Evolutionary conservation across 2,329 filamentous ascomycete genomes (phyloP).

Genomic region (Diplodia corticola): DNA sequence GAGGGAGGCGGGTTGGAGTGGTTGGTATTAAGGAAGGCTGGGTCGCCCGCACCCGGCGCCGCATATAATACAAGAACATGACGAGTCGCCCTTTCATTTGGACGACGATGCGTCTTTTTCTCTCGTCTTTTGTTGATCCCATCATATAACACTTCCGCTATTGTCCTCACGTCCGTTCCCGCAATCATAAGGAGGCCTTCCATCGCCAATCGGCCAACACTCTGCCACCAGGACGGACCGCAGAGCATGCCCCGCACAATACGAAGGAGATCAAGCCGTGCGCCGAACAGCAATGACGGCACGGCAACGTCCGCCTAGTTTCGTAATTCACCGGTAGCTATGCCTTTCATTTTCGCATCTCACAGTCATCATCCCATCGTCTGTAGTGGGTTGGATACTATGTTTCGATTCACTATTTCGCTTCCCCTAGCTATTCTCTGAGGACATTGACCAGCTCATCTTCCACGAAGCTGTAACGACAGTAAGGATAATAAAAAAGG

Average conservation of each 20-base stretch:
- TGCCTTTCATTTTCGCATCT: constrained; percentile 3
- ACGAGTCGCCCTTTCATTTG: constrained; percentile 11
- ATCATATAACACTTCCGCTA: constrained; percentile 3
- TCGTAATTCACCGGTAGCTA: neutral
- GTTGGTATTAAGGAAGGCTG: neutral
- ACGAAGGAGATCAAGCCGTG: constrained; percentile 6
- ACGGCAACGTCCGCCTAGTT: neutral
- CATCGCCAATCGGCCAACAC: constrained; percentile 1
- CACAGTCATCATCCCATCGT: neutral
- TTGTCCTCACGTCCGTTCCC: constrained; percentile 1
- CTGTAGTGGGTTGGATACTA: neutral
- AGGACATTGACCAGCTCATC: constrained; percentile 1
- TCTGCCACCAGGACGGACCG: neutral
- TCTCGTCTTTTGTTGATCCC: neutral
- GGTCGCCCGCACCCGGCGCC: neutral
- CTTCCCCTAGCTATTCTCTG: neutral
- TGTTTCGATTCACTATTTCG: constrained; percentile 17
- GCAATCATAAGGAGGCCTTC: neutral
- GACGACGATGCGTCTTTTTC: constrained; percentile 12
- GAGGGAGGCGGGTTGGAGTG: neutral
- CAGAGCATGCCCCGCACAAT: neutral
- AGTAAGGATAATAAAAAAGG: constrained; percentile 18
- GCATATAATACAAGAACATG: constrained; percentile 8
- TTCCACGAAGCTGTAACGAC: constrained; percentile 17
- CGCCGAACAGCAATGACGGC: neutral